Conservation (phyloP, 2,329 filamentous ascomycete species). For the Dothideomycetidae sp. region DNA sequence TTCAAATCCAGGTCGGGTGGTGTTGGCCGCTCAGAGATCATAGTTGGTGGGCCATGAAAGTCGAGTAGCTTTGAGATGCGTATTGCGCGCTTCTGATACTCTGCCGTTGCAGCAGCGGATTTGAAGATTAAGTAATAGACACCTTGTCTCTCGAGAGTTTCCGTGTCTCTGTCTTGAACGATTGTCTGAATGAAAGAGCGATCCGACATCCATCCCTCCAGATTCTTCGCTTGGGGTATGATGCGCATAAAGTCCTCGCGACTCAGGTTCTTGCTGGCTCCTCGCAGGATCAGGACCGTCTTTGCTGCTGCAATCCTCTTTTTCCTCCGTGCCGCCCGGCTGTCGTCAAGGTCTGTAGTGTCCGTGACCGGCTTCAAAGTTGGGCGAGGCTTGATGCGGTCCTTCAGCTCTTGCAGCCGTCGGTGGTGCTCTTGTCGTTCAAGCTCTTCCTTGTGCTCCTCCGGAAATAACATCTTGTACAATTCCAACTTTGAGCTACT, state of each 20-base stretch:
- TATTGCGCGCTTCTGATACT: constrained; percentile 44
- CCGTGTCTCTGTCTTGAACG: constrained; percentile 49
- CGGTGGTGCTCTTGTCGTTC: background rate
- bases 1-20: constrained; percentile 30
- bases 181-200: constrained; percentile 41
- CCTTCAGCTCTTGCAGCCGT: constrained; percentile 1
- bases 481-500: constrained; percentile 15
- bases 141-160: constrained; percentile 48
- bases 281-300: constrained; percentile 41
- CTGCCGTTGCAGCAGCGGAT: constrained; percentile 40
- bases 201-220: constrained; percentile 48
- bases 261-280: constrained; percentile 44
- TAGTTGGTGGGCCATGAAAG: constrained; percentile 27
- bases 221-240: constrained; percentile 45
- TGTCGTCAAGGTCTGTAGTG: constrained; percentile 3
- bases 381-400: background rate
- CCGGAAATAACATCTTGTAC: constrained; percentile 41
- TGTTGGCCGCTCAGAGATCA: constrained; percentile 30
- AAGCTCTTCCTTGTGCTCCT: constrained; percentile 21
- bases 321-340: constrained; percentile 12
- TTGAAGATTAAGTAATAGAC: constrained; percentile 59
- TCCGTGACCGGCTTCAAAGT: background rate
- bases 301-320: constrained; percentile 18
- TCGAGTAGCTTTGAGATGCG: constrained; percentile 37
- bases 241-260: constrained; percentile 60